These are phyloP conservation scores for Vicia faba DNA, from an alignment of 306 rosid species.

Conservation along the genomic window DNA sequence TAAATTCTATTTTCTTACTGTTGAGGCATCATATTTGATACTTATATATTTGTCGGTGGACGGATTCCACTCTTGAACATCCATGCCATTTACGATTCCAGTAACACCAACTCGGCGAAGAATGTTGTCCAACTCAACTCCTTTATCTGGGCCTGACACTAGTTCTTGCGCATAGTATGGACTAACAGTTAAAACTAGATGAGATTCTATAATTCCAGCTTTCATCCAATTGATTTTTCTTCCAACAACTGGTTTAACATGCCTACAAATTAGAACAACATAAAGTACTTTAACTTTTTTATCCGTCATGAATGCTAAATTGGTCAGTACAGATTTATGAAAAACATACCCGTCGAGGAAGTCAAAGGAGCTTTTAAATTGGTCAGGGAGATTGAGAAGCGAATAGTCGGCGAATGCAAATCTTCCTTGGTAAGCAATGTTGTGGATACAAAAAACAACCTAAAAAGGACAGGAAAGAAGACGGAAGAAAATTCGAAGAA, in stretches of 20 bases:
- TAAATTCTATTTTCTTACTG: conserved; percentile 41
- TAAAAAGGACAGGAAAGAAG: conserved; percentile 35
- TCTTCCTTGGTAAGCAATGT: conserved; percentile 90
- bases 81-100: conserved; percentile 90
- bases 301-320: neutral
- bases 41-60: conserved; percentile 59
- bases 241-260: conserved; percentile 61
- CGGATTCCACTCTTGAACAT: conserved; percentile 91
- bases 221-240: conserved; percentile 86
- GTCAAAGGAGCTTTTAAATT: conserved; percentile 71
- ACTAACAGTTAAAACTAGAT: conserved; percentile 67
- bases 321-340: neutral
- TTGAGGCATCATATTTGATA: conserved; percentile 56
- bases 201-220: conserved; percentile 68
- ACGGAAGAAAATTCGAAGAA: conserved; percentile 17
- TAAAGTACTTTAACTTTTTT: conserved; percentile 11
- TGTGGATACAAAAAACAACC: conserved; percentile 81
- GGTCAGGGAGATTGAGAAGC: conserved; percentile 65
- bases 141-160: conserved; percentile 59
- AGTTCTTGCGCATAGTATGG: conserved; percentile 78
- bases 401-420: conserved; percentile 56
- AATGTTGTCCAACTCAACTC: conserved; percentile 68
- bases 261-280: conserved; percentile 46
- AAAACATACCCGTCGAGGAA: conserved; percentile 74
- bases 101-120: conserved; percentile 45